Evolutionary conservation across 164 flowering plant species (phyloP), one percentile per base, ranked within the genome.

Genomic region (Litsea cubeba): DNA sequence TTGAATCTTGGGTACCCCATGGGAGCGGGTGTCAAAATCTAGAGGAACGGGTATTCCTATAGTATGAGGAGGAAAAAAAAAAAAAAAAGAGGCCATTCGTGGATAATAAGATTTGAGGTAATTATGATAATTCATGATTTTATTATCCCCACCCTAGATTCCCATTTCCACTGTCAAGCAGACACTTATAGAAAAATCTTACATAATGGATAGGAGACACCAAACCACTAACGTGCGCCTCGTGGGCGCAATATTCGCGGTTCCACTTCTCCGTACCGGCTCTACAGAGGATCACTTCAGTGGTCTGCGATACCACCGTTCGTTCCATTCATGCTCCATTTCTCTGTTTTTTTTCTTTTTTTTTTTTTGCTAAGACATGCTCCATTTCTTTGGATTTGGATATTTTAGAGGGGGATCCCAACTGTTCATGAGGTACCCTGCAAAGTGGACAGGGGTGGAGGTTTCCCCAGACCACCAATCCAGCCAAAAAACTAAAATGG

Each of bases 21-120:
- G 8, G 46, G 10, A 35, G 10, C 46, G 7, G 10, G 10, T 5
- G 10, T 35, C 7, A 35, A 54, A 17, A 54, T 14, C 17, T 51
- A 14, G 18, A 51, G 57, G 18, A 51, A 51, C 15, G 18, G 58
- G 58, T 4, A 3, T 30, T 30, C 6, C 35, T 30, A 30, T 30
- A 30, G 0, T 0, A 51, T 4, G 0, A 0, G 0, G 11, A 2
- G 15, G 17, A 1, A 4, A 54, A 18, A n/a, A n/a, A n/a, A n/a
- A n/a, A n/a, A n/a, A 14, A 20, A 12, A 3, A 51, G 17, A 51
- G 58, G 20, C 3, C 58, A 51, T 51, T 51, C n/a, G 3, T 54
- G 12, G n/a, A 54, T 14, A 20, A 17, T 54, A 17, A 54, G 5
- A 20, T 23, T 63, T 25, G 14, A 25, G 25, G 28, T 12, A 63